A percentile compares a stretch with the other conserved stretches of the same genome.
Evolutionary conservation across 306 rosid genomes (phyloP).

Genomic region (Rubus idaeus): DNA sequence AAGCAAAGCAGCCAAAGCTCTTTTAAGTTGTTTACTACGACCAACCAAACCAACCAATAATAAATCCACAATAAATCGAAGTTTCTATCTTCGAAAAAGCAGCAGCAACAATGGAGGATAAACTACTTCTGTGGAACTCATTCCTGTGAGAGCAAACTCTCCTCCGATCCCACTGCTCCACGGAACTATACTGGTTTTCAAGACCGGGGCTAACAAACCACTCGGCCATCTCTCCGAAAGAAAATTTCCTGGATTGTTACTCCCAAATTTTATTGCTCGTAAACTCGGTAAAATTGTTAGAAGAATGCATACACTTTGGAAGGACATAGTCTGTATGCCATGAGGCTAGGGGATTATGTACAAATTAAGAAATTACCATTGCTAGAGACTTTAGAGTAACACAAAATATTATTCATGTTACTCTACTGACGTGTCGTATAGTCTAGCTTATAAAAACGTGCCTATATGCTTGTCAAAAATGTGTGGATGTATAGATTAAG

Average conservation of each 20-base stretch:
- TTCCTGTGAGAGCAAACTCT: constrained; percentile 23
- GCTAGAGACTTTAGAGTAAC: constrained; percentile 19
- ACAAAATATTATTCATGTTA: constrained; percentile 28
- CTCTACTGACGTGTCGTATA: too few relatives aligned
- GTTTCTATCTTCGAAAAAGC: constrained; percentile 63
- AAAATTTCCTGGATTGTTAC: constrained; percentile 35
- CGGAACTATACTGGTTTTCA: too few relatives aligned
- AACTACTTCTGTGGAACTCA: constrained; percentile 24
- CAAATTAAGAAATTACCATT: neutral
- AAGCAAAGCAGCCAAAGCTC: neutral
- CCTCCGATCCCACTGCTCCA: constrained; percentile 32
- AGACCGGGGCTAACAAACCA: too few relatives aligned
- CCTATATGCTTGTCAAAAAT: too few relatives aligned
- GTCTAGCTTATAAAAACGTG: too few relatives aligned
- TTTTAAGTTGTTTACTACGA: neutral
- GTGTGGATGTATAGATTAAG: too few relatives aligned
- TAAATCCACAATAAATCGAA: constrained; percentile 29
- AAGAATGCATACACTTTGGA: constrained; percentile 66
- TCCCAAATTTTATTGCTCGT: constrained; percentile 38
- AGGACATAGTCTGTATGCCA: constrained; percentile 50
- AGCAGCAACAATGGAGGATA: constrained; percentile 30
- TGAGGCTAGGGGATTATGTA: constrained; percentile 26
- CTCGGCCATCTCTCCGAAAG: too few relatives aligned
- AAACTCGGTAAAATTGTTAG: constrained; percentile 52
- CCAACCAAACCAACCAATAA: neutral